phyloP scores from a whole-genome alignment of 163 green algal species.

The Scenedesmus sp. region DNA sequence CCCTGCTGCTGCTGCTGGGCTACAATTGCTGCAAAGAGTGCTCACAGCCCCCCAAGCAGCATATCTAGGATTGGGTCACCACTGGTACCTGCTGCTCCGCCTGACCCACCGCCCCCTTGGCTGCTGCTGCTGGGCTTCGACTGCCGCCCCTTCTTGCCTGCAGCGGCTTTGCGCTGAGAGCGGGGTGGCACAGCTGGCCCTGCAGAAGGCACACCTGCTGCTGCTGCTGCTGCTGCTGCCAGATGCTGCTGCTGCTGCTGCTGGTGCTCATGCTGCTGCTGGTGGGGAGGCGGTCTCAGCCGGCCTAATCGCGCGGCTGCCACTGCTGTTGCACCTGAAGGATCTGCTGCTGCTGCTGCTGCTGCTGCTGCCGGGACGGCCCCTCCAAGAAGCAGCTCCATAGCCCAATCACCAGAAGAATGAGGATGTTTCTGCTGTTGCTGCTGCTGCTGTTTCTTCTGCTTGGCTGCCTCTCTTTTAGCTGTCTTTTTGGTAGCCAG shows the following conservation, averaged over 20 bases:
- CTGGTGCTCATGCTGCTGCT: too few relatives aligned
- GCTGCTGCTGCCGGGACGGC: constrained; percentile 15
- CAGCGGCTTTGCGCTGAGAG: not conserved
- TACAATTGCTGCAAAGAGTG: not conserved
- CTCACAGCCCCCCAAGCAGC: constrained; percentile 8
- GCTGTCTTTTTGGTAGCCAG: not conserved
- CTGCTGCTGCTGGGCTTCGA: not conserved
- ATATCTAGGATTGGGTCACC: constrained; percentile 27
- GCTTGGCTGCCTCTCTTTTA: constrained; percentile 11
- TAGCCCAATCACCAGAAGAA: not conserved
- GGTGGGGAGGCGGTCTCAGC: not conserved
- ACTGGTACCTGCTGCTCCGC: not conserved
- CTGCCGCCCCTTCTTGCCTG: not conserved
- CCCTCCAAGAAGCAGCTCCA: not conserved
- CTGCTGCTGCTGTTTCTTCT: constrained; percentile 27
- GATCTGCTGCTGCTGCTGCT: constrained; percentile 15
- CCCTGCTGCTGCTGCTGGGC: too few relatives aligned
- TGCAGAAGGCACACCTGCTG: not conserved
- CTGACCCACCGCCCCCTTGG: not conserved
- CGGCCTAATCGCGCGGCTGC: not conserved
- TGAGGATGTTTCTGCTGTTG: not conserved
- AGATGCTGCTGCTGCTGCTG: not conserved
- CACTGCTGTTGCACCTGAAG: constrained; percentile 7
- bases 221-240: constrained; percentile 9
- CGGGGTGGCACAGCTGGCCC: not conserved